These are phyloP conservation scores for Phycomyces nitens DNA, from an alignment of 192 early-diverging fungal species.

Conservation along the genomic window DNA sequence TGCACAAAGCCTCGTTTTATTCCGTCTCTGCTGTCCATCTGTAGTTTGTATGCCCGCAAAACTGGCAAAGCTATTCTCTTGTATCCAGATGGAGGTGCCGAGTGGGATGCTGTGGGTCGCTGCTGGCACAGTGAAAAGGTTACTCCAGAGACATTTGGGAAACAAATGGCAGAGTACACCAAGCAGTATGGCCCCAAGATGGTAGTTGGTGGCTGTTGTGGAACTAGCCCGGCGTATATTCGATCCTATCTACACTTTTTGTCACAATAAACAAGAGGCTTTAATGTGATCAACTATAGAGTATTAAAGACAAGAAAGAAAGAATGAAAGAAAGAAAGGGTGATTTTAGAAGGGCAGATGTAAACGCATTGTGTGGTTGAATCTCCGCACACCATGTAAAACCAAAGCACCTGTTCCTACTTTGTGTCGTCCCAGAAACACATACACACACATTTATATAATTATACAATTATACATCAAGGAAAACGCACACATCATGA, in stretches of 20 bases:
- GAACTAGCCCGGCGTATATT: slow-evolving; percentile 52
- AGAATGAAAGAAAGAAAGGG: not conserved
- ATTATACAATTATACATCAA: not conserved
- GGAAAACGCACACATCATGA: not conserved
- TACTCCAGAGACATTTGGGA: slow-evolving; percentile 33
- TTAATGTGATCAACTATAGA: too few species aligned
- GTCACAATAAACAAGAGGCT: too few species aligned
- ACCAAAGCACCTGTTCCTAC: too few species aligned
- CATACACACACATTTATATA: too few species aligned
- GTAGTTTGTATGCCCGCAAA: not conserved
- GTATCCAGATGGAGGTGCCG: slow-evolving; percentile 53
- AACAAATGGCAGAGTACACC: slow-evolving; percentile 27
- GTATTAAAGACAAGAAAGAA: too few species aligned
- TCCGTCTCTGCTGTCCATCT: slow-evolving; percentile 10
- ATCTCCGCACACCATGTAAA: too few species aligned
- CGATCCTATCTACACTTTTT: not conserved
- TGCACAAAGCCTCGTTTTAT: slow-evolving; percentile 52
- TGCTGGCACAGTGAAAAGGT: slow-evolving; percentile 31
- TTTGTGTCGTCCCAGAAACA: too few species aligned
- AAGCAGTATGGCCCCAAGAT: slow-evolving; percentile 38
- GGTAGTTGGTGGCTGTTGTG: slow-evolving; percentile 60
- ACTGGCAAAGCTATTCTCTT: slow-evolving; percentile 39
- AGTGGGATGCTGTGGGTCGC: slow-evolving; percentile 38
- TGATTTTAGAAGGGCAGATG: not conserved
- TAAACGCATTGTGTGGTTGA: not conserved